Conservation (phyloP, 2,329 filamentous ascomycete genomes). For the Blastomyces silverae region DNA sequence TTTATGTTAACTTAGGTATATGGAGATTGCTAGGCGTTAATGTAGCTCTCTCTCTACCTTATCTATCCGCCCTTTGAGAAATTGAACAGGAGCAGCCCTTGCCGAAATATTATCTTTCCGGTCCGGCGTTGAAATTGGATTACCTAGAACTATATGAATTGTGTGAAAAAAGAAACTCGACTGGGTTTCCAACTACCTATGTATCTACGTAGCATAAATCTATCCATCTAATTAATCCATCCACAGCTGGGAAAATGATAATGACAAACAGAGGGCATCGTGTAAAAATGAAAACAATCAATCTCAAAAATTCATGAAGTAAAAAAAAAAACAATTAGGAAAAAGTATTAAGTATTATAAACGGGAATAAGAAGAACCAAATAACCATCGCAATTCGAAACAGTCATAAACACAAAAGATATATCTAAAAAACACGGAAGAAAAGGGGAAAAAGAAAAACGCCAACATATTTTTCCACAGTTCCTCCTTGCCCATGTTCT, state of each 20-base stretch:
- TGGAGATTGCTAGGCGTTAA: too few species aligned
- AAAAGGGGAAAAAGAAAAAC: slow-evolving; percentile 6
- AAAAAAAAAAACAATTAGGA: background rate
- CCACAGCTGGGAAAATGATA: background rate
- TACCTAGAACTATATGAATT: too few species aligned
- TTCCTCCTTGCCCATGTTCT: background rate
- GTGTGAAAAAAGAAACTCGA: too few species aligned
- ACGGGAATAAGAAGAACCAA: background rate
- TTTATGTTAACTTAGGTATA: too few species aligned
- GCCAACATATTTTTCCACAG: slow-evolving; percentile 6
- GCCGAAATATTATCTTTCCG: background rate
- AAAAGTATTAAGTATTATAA: slow-evolving; percentile 5
- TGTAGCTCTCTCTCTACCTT: background rate
- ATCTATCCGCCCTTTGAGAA: background rate
- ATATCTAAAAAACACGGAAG: background rate
- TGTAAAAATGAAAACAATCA: background rate
- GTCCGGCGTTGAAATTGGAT: too few species aligned
- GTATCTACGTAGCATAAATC: background rate
- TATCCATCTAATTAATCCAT: background rate
- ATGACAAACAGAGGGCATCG: background rate
- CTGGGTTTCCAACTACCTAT: too few species aligned
- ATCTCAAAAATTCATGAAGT: background rate
- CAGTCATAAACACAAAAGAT: slow-evolving; percentile 10
- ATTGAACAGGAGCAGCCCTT: background rate
- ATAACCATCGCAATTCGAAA: background rate